Evolutionary conservation across 106 monocot species (phyloP), one percentile per base, ranked within the genome.

Genomic region (Cymbidium sinense): DNA sequence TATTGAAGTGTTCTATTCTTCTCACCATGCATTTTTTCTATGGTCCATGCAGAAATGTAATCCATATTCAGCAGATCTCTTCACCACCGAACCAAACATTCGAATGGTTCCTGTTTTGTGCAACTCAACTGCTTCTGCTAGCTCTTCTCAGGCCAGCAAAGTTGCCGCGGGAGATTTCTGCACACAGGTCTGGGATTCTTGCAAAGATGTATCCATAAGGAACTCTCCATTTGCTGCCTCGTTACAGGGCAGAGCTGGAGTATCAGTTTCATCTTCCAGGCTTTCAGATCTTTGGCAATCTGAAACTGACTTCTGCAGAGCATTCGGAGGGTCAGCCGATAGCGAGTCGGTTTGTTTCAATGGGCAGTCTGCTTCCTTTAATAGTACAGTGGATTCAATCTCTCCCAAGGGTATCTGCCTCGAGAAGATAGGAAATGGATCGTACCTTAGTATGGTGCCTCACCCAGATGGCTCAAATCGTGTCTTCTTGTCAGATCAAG

Each of bases 401-500:
- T 7, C 86, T n/a, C 89, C 96, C 33, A 90, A 90, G 74, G 98
- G 98, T 7, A 5, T 99, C 21, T 99, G 98, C 75, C 78, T 99
- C 5, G 98, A 99, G 82, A 90, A 87, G 76, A 87, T 99, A 19
- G 77, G 83, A 67, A 90, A 92, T 74, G 94, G 87, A 28, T 83
- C 91, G 0, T 99, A 88, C 74, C 83, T 94, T 30, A 87, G 86
- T 76, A 86, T 99, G 88, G 86, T 75, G 17, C 73, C 94, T 54
- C 98, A 99, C 44, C 98, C 98, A 28, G 98, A 99, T 73, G 98
- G 98, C 21, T 99, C 98, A 34, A 89, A 94, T 78, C 90, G 98
- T 18, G 88, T 92, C 62, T 99, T 99, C 85, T 54, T 99, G 67
- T 80, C 88, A 12, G 89, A 34, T 72, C 94, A 90, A 82, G 80